Conservation (phyloP, 2,329 filamentous ascomycete genomes). For the Xylaria sp. region DNA sequence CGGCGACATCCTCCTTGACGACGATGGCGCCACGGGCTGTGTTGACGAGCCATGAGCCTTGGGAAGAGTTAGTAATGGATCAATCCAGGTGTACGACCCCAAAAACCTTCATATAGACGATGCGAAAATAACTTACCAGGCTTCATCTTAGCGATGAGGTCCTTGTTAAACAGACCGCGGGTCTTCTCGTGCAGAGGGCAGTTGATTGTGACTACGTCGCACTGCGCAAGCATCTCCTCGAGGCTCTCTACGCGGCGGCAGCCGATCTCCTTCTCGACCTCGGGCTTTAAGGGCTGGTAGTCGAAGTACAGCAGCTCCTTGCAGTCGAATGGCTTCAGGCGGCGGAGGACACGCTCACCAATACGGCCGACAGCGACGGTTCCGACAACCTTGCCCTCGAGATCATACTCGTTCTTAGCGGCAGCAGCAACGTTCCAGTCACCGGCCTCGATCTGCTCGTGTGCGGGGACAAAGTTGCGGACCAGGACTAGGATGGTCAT, state of each 20-base stretch:
- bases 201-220: conserved; percentile 99
- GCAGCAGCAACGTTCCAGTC: conserved; percentile 97
- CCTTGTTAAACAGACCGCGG: conserved; percentile 96
- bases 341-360: conserved; percentile 95
- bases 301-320: conserved; percentile 99
- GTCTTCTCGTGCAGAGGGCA: conserved; percentile 99
- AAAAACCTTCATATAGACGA: too few relatives aligned
- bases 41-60: conserved; percentile 96
- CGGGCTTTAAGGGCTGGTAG: conserved; percentile 91
- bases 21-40: conserved; percentile 98
- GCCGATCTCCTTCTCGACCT: conserved; percentile 95
- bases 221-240: conserved; percentile 94
- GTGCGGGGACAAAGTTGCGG: conserved; percentile 98
- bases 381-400: conserved; percentile 96
- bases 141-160: conserved; percentile 99
- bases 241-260: conserved; percentile 87
- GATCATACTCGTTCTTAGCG: conserved; percentile 98
- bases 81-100: neutral
- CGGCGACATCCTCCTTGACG: conserved; percentile 98
- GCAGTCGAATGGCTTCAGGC: conserved; percentile 98
- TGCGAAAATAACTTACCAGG: conserved; percentile 68
- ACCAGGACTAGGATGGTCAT: conserved; percentile 98
- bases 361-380: conserved; percentile 98
- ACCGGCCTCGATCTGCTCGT: conserved; percentile 88
- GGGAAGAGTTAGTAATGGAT: conserved; percentile 11